These are phyloP conservation scores for Cytospora schulzeri DNA, from an alignment of 2,329 filamentous ascomycete species.

Conservation along the genomic window DNA sequence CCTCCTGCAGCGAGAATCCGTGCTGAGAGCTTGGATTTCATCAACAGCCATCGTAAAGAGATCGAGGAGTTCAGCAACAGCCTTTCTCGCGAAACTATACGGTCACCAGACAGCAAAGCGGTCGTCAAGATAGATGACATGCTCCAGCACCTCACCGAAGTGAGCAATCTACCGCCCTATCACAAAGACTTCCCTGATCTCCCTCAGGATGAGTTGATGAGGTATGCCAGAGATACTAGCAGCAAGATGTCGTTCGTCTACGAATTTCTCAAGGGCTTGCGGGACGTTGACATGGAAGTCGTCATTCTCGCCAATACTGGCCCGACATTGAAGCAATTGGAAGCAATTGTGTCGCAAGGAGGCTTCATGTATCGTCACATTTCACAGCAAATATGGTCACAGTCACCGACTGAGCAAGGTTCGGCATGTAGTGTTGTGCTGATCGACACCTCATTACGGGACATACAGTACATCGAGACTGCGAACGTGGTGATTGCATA, in stretches of 20 bases:
- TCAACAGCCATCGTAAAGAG: slow-evolving; percentile 46
- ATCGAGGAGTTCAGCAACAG: slow-evolving; percentile 49
- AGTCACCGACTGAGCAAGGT: slow-evolving; percentile 23
- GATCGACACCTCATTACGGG: slow-evolving; percentile 15
- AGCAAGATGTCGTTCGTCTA: slow-evolving; percentile 62
- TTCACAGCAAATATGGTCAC: slow-evolving; percentile 26
- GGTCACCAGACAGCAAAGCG: slow-evolving; percentile 43
- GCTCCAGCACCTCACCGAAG: slow-evolving; percentile 52
- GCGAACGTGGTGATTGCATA: slow-evolving; percentile 54
- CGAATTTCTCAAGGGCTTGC: slow-evolving; percentile 53
- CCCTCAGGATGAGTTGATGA: slow-evolving; percentile 47
- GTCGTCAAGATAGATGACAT: slow-evolving; percentile 53
- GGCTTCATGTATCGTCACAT: slow-evolving; percentile 39
- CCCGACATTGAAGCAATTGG: slow-evolving; percentile 54
- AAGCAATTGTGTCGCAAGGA: slow-evolving; percentile 48
- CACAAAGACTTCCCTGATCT: slow-evolving; percentile 49
- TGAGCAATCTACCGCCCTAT: slow-evolving; percentile 61
- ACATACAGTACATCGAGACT: slow-evolving; percentile 1
- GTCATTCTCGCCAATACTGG: slow-evolving; percentile 56
- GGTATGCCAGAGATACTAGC: slow-evolving; percentile 58
- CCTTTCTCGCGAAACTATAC: slow-evolving; percentile 44
- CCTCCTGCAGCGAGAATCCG: slow-evolving; percentile 57
- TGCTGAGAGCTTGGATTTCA: slow-evolving; percentile 53
- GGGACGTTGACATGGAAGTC: slow-evolving; percentile 48
- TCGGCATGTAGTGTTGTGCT: slow-evolving; percentile 24